Evolutionary conservation across 1,139 yeast genomes (phyloP), one percentile per base, ranked within the genome.

Genomic region (Chernovozyma sophiae-reginae): DNA sequence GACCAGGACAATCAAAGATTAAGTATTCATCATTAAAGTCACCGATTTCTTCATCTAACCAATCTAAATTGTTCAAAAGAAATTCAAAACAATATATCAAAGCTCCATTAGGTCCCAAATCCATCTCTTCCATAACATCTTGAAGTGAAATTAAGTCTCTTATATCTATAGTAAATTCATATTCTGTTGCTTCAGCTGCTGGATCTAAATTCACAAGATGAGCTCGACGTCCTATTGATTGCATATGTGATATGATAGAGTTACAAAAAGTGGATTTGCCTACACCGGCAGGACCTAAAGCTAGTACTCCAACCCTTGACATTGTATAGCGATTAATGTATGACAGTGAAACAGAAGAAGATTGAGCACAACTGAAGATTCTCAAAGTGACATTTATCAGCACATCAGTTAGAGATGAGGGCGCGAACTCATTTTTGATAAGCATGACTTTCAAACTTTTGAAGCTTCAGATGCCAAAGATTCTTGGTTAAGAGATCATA

Each of bases 1-100:
- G 99, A 1, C 98, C 98, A 0, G 99, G 99, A 60, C 97, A 90
- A 58, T 94, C 99, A 58, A 92, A 87, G 26, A 92, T 87, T 46
- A 92, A 68, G 52, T 87, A 92, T 53, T 92, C 97, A 53, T 94
- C 97, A 49, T 86, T 90, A 55, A 70, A 89, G 44, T 89, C 96
- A 10, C 97, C 96, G 45, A 94, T 82, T 54, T 89, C 95, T 49
- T 87, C 96, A 51, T 92, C 98, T 31, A 92, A 65, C 99, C 98
- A 92, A 63, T 94, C 99, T 43, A 92, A 59, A 52, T 94, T 92
- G 35, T 87, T 79, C 55, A 92, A 61, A 31, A 94, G 83, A 41
- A 65, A 86, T 63, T 92, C 98, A 58, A 92, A 92, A 55, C 98
- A 92, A 60, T 90, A 94, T 17, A 92, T 72, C 38, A 92, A 68